Evolutionary conservation across 2,329 filamentous ascomycete species (phyloP).

Genomic region (Monilinia polystroma): DNA sequence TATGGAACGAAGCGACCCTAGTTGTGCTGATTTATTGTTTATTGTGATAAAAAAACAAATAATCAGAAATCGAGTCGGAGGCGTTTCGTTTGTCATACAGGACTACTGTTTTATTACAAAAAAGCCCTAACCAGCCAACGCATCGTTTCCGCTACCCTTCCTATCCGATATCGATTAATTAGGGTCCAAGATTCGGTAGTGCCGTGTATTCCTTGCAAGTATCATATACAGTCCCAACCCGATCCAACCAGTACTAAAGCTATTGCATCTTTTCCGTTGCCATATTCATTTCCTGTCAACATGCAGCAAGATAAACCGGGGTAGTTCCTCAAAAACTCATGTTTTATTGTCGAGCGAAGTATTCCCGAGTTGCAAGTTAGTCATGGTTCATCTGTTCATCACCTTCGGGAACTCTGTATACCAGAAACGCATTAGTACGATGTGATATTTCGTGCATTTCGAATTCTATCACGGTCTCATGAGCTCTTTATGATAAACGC

Average conservation of each 20-base stretch:
- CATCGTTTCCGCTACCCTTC: not conserved
- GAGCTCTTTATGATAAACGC: not conserved
- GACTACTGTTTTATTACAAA: too few species aligned
- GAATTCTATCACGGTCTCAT: not conserved
- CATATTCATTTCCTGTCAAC: not conserved
- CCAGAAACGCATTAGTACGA: not conserved
- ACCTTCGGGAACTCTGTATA: not conserved
- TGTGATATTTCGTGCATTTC: constrained; percentile 4
- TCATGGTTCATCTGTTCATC: not conserved
- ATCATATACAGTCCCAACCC: not conserved
- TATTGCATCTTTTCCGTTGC: too few species aligned
- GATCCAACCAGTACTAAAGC: too few species aligned
- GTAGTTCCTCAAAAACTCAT: not conserved
- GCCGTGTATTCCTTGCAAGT: not conserved
- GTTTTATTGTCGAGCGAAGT: not conserved
- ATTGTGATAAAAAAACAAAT: too few species aligned
- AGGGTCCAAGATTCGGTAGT: not conserved
- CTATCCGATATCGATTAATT: not conserved
- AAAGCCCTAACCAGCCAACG: constrained; percentile 6
- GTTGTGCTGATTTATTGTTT: too few species aligned
- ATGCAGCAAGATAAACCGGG: not conserved
- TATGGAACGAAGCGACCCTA: not conserved
- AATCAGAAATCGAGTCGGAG: not conserved
- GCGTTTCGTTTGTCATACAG: not conserved
- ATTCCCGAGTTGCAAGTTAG: not conserved